A percentile compares a stretch with the other conserved stretches of the same genome.
phyloP scores from a whole-genome alignment of 108 stramenopile species.

The Parmales sp. region DNA sequence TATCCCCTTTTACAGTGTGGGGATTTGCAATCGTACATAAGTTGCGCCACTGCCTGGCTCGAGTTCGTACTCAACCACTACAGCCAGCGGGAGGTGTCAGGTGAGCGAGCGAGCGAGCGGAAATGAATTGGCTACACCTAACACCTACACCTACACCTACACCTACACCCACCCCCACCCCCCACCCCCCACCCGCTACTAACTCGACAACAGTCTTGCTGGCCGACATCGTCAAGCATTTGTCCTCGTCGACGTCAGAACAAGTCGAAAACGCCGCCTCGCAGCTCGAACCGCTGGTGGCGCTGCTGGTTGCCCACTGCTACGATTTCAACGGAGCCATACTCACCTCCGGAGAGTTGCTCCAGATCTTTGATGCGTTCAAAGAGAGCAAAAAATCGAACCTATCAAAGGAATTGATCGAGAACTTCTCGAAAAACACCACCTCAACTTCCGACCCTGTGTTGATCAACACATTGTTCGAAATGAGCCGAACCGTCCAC shows the following conservation, averaged over 20 bases:
- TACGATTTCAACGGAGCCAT: constrained; percentile 8
- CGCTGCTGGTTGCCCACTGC: constrained; percentile 10
- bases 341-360: constrained; percentile 19
- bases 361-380: constrained; percentile 21
- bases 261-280: constrained; percentile 7
- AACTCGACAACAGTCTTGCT: constrained; percentile 15
- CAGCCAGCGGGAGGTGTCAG: constrained; percentile 3
- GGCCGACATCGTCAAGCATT: background rate
- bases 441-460: constrained; percentile 15
- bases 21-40: constrained; percentile 9
- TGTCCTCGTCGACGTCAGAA: background rate
- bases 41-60: constrained; percentile 19
- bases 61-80: constrained; percentile 20
- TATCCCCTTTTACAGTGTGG: too few relatives aligned
- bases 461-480: constrained; percentile 21
- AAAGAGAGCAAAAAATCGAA: constrained; percentile 11
- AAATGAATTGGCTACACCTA: too few relatives aligned
- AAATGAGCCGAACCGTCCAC: constrained; percentile 9
- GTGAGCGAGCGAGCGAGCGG: too few relatives aligned
- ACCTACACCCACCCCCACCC: too few relatives aligned
- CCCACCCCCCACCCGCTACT: too few relatives aligned
- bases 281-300: constrained; percentile 7
- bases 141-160: too few relatives aligned
- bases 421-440: background rate
- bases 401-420: constrained; percentile 16